These are phyloP conservation scores for Paraphaeosphaeria sporulosa DNA, from an alignment of 2,329 filamentous ascomycete species.

Conservation along the genomic window DNA sequence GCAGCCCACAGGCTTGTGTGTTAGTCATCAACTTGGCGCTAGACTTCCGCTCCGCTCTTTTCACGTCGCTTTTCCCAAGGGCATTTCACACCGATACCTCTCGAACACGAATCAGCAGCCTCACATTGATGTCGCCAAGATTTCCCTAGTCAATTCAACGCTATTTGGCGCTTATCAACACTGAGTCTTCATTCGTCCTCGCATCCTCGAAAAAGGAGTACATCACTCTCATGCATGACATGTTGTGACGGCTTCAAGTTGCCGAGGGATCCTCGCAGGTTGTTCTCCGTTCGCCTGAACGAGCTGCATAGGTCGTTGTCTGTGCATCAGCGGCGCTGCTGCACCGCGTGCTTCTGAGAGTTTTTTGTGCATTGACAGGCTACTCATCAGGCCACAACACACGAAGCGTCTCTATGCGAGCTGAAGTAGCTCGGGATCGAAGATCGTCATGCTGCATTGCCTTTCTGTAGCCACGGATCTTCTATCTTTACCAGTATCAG, in stretches of 20 bases:
- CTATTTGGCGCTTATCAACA: not conserved
- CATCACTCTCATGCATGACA: not conserved
- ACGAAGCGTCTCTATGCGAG: not conserved
- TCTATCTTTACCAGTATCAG: not conserved
- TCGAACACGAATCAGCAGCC: not conserved
- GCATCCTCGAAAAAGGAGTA: not conserved
- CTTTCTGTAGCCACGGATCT: not conserved
- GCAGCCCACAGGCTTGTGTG: not conserved
- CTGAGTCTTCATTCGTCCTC: not conserved
- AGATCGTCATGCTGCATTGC: slow-evolving; percentile 1
- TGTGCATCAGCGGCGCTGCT: not conserved
- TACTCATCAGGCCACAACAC: not conserved
- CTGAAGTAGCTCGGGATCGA: not conserved
- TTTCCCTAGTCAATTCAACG: not conserved
- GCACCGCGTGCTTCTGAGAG: not conserved
- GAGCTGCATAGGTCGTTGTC: not conserved
- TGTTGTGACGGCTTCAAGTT: not conserved
- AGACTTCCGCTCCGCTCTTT: not conserved
- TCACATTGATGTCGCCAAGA: not conserved
- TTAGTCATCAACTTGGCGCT: slow-evolving; percentile 2
- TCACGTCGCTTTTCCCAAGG: too few relatives aligned
- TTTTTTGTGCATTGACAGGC: not conserved
- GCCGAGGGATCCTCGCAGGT: not conserved
- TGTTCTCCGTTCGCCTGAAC: not conserved
- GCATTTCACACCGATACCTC: not conserved